Evolutionary conservation across 257 asterid species (phyloP), one percentile per base, ranked within the genome.

Genomic region (Eustoma russellianum): DNA sequence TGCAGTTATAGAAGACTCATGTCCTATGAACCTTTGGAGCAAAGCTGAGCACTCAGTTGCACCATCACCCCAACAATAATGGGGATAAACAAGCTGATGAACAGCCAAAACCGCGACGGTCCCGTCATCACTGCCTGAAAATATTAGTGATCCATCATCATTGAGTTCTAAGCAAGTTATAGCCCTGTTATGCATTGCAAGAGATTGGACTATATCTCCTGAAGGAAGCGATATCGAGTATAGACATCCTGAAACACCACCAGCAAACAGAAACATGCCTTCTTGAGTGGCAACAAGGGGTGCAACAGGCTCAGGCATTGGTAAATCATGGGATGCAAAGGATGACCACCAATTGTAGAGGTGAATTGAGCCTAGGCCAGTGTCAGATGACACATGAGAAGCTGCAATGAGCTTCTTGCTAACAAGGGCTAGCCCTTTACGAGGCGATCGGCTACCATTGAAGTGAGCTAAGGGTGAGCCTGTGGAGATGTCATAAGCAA

Each of bases 231-330:
- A 54, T 18, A 54, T n/a, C 0, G 61, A 54, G 50, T 62, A 44
- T 11, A 54, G 34, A 3, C 24, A 48, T n/a, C 67, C 67, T 4
- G 67, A 62, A 47, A 62, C 41, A 6, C 61, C 67, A 35, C 67
- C 67, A 16, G 67, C 55, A 48, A 62, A 54, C 41, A 62, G 24
- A 48, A 34, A 62, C 3, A 19, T 2, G 7, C 67, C 67, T 17
- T 62, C 56, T 9, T 35, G 44, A 7, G 67, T 54, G 44, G 61
- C 61, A n/a, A 35, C 55, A 24, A 54, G 44, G 2, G 67, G 56
- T 8, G 67, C 61, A 14, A 53, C 67, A 13, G 67, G 61, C 47
- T 62, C 67, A 15, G 67, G 56, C 67, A 62, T 47, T 11, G 44
- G 35, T 33, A 62, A 33, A 12, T 9, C 10, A 19, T n/a, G 40